Base-by-base conservation (phyloP, 2,329 filamentous ascomycete genomes). In the Metarhizium rileyi region DNA sequence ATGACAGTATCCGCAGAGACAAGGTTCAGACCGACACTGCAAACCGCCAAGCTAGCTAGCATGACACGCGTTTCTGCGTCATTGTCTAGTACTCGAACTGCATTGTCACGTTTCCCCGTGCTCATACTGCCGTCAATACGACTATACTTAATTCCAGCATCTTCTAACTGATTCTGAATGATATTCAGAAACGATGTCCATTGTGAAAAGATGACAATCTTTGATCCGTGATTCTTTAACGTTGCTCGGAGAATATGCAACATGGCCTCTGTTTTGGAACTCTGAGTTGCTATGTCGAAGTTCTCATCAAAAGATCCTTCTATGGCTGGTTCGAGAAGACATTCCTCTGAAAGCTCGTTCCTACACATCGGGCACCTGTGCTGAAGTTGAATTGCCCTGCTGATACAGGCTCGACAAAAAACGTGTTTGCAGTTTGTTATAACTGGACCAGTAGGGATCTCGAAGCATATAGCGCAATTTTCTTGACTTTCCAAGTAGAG, bases 351-450 rank as follows among this genome's bases (percentile, higher is more conserved):
- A 16, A 94, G 76, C 30, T 79, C 70, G 5, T 84, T 81, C 20
- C 88, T 84, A 59, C 90, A 95, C 76, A 95, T 83, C 0, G 90
- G 90, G 53, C 90, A 95, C 63, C 85, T 89, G 48, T 84, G 77
- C 61, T 93, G 87, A 1, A 79, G 74, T 49, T 86, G 77, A 51
- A 95, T 84, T 46, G 86, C 84, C 55, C 80, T 78, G 47, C 80
- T 73, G 53, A 95, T 89, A 63, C 90, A 95, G 4, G 71, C 68
- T 22, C 72, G 73, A 56, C 89, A 90, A 64, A 90, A 95, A 1
- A 82, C 73, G 63, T 95, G 90, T 25, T 86, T 87, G 67, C 90
- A 95, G 44, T 83, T 79, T 1, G 89, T 95, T 58, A 95, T 94
- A 47, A 93, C 80, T 0, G 90, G 87, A 3, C 78, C 71, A 25